These are phyloP conservation scores for Ensete glaucum DNA, from an alignment of 176 grass and related monocot genomes.

Conservation along the genomic window DNA sequence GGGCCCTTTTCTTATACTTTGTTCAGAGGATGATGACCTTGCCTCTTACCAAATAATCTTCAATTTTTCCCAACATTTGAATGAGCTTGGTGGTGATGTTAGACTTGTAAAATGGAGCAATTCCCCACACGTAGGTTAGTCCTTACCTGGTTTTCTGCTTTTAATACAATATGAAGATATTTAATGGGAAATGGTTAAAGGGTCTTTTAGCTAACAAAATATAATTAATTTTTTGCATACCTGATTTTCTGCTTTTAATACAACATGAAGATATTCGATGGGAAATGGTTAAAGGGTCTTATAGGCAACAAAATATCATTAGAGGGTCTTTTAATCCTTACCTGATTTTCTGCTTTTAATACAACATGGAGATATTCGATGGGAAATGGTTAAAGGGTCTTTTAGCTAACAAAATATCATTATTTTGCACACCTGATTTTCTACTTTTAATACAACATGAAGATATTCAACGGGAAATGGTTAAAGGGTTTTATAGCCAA, in stretches of 20 bases:
- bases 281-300: too few species aligned
- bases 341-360: neutral
- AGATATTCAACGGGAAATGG: neutral
- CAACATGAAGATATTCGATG: neutral
- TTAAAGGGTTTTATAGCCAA: too few species aligned
- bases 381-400: too few species aligned
- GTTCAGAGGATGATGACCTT: conserved; percentile 81
- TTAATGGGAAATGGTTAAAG: too few species aligned
- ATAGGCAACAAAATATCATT: too few species aligned
- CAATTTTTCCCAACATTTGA: conserved; percentile 56
- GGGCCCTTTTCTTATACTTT: conserved; percentile 86
- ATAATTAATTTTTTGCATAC: too few species aligned
- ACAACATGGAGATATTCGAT: neutral
- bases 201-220: too few species aligned
- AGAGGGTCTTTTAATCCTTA: conserved; percentile 6
- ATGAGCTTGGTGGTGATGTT: conserved; percentile 69
- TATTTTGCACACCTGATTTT: neutral
- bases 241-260: neutral
- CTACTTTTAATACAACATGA: neutral
- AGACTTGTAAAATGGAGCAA: conserved; percentile 73
- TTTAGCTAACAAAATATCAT: too few species aligned
- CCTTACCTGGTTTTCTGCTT: neutral
- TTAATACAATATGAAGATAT: neutral
- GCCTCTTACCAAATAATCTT: conserved; percentile 64
- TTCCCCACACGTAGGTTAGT: conserved; percentile 58